These are phyloP conservation scores for Penicillium occitanis DNA, from an alignment of 2,329 filamentous ascomycete species.

Conservation along the genomic window DNA sequence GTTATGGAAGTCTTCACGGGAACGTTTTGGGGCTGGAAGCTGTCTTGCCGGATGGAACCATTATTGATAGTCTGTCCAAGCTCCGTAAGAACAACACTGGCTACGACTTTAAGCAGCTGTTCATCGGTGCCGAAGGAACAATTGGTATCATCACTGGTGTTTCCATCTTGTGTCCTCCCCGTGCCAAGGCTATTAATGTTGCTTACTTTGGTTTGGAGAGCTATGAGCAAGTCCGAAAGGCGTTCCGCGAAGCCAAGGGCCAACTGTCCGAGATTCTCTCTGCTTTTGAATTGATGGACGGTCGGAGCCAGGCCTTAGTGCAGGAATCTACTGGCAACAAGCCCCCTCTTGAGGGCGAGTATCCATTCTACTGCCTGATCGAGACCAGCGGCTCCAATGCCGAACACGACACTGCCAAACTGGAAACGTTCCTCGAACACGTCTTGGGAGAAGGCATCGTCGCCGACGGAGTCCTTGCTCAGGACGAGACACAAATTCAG, in stretches of 20 bases:
- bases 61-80: conserved; percentile 83
- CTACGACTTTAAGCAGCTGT: conserved; percentile 94
- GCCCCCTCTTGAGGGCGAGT: conserved; percentile 74
- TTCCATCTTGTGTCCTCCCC: conserved; percentile 83
- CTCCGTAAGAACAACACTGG: conserved; percentile 98
- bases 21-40: conserved; percentile 90
- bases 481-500: conserved; percentile 86
- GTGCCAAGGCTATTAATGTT: conserved; percentile 86
- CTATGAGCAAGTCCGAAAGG: conserved; percentile 81
- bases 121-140: conserved; percentile 93
- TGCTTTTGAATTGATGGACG: conserved; percentile 97
- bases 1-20: conserved; percentile 93
- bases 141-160: conserved; percentile 91
- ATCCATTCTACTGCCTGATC: conserved; percentile 94
- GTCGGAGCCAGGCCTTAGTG: conserved; percentile 74
- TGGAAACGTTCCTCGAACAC: conserved; percentile 84
- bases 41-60: conserved; percentile 87
- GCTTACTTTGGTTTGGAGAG: conserved; percentile 90
- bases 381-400: conserved; percentile 94
- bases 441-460: conserved; percentile 89
- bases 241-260: conserved; percentile 84
- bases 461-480: conserved; percentile 82
- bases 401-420: conserved; percentile 90
- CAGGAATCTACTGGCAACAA: conserved; percentile 71
- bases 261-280: conserved; percentile 94